Percentiles rank a stretch among this genome's conserved stretches.
phyloP scores from a whole-genome alignment of 257 asterid genomes.

The Marsdenia floribunda region DNA sequence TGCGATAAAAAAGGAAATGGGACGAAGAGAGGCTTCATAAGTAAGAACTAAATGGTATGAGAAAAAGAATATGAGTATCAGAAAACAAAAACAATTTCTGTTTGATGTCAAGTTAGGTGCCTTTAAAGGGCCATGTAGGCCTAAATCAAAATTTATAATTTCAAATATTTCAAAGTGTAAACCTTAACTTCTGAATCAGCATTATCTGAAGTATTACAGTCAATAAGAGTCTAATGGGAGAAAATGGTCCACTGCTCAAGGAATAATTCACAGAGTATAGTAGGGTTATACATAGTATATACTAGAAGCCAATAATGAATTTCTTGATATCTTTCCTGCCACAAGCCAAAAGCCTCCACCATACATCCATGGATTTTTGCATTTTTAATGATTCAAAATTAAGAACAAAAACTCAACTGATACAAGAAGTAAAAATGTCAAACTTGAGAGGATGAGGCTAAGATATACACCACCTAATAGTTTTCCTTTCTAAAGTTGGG shows the following conservation, averaged over 20 bases:
- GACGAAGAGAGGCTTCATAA: not conserved
- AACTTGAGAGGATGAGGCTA: not conserved
- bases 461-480: not conserved
- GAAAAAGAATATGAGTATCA: too few species aligned
- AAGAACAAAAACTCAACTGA: not conserved
- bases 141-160: too few species aligned
- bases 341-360: not conserved
- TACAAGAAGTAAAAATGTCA: not conserved
- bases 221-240: not conserved
- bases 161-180: not conserved
- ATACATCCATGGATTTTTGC: not conserved
- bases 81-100: too few species aligned
- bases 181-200: not conserved
- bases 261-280: not conserved
- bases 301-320: not conserved
- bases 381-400: too few species aligned
- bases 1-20: not conserved
- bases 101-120: too few species aligned
- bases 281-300: not conserved
- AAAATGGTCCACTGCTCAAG: not conserved
- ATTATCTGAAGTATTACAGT: not conserved
- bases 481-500: not conserved
- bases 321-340: not conserved
- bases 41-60: not conserved
- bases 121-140: not conserved